phyloP scores from a whole-genome alignment of 2,329 filamentous ascomycete genomes.

The Sarocladiaceae sp. region DNA sequence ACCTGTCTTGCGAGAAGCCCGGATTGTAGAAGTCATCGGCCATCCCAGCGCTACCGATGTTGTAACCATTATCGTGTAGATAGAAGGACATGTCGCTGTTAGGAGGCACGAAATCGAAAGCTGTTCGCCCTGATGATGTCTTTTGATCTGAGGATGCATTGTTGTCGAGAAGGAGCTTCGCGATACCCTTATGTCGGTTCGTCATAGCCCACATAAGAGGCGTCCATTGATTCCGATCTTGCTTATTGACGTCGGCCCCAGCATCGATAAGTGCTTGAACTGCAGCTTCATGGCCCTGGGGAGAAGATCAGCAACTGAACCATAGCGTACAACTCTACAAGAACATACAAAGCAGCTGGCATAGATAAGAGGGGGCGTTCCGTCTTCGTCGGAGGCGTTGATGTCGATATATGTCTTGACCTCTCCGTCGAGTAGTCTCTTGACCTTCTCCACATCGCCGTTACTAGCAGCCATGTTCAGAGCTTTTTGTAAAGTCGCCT shows the following conservation, averaged over 20 bases:
- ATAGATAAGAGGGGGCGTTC: constrained; percentile 94
- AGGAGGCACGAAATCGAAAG: constrained; percentile 91
- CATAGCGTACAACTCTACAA: no score
- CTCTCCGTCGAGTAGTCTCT: constrained; percentile 68
- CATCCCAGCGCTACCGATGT: constrained; percentile 74
- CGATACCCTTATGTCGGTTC: constrained; percentile 93
- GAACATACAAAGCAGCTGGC: constrained; percentile 89
- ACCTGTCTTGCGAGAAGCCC: constrained; percentile 86
- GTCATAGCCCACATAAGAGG: constrained; percentile 99
- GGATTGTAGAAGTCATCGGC: constrained; percentile 91
- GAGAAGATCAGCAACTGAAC: no score
- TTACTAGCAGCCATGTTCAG: constrained; percentile 96
- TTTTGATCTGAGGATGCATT: constrained; percentile 95
- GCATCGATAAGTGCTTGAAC: constrained; percentile 80
- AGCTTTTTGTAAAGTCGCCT: constrained; percentile 75
- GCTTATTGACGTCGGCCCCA: constrained; percentile 83
- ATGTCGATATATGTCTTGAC: constrained; percentile 76
- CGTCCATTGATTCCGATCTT: constrained; percentile 96
- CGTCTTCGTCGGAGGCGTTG: constrained; percentile 86
- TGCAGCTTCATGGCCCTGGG: constrained; percentile 79
- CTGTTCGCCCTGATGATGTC: constrained; percentile 88
- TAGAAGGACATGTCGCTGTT: constrained; percentile 97
- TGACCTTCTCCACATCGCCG: constrained; percentile 79
- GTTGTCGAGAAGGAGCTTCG: constrained; percentile 86
- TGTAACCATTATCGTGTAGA: constrained; percentile 89